Evolutionary conservation across 805 yeast genomes (phyloP), one percentile per base, ranked within the genome.

Genomic region (Pichia paraexigua): DNA sequence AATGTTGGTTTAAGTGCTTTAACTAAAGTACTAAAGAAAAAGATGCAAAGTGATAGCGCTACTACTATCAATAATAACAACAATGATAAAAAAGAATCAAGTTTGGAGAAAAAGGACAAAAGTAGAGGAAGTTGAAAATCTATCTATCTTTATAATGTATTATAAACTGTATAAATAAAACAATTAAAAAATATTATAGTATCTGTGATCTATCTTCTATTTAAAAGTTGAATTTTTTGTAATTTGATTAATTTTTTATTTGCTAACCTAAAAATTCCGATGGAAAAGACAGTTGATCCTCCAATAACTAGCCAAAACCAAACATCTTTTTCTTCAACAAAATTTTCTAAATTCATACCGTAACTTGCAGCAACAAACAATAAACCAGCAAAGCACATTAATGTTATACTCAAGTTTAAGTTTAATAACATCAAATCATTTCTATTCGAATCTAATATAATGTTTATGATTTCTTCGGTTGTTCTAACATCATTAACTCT

Each of bases 261-360:
- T 37, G 89, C 78, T 48, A 73, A 67, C 6, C 66, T 62, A 49
- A 88, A 78, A 12, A 90, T 69, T 8, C 71, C 57, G 0, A 74
- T 51, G 37, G 78, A 54, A 21, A 56, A 58, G 3, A 68, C 47
- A 11, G 78, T 61, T 2, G 81, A 70, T 0, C 83, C 71, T 1
- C 73, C 54, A 1, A 74, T 65, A 7, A 83, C 76, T 1, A 80
- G 64, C 4, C 65, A 63, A 63, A 89, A 87, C 32, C 97, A 97
- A 56, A 76, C 75, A 50, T 78, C 76, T 1, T 82, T 71, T 51
- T 90, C 96, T 64, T 94, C 99, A 22, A 94, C 83, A 63, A 87
- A 90, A 68, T 92, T 94, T 62, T 86, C 88, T 65, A 94, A 71
- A 67, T 94, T 94, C 99, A 94, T 94, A 37, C 99, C 99, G 66